phyloP scores from a whole-genome alignment of 2,329 filamentous ascomycete genomes.

The Xylaria digitata region DNA sequence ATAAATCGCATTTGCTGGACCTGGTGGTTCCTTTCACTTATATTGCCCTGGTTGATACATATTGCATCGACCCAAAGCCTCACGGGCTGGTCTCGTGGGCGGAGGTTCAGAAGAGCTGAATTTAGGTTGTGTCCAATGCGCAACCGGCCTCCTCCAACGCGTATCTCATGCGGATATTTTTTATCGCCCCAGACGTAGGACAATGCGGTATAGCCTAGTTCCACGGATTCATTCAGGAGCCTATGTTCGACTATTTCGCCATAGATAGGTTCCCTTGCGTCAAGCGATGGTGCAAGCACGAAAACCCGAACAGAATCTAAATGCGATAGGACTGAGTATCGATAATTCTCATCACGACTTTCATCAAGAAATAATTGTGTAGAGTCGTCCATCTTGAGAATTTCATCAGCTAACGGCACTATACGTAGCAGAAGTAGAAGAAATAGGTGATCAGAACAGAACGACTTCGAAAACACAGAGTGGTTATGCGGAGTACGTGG shows the following conservation, averaged over 20 bases:
- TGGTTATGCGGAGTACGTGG: too few species aligned
- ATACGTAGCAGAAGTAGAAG: too few species aligned
- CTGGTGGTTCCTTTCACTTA: constrained; percentile 19
- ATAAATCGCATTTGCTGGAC: constrained; percentile 15
- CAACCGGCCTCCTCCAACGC: background rate
- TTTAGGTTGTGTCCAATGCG: background rate
- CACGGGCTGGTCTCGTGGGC: background rate
- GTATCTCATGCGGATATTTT: background rate
- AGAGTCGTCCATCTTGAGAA: too few species aligned
- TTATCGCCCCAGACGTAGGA: background rate
- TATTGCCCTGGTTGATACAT: constrained; percentile 9
- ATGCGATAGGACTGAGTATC: background rate
- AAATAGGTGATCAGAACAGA: too few species aligned
- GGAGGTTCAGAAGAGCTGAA: constrained; percentile 9
- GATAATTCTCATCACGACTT: too few species aligned
- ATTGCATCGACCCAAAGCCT: constrained; percentile 14
- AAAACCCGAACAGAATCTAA: constrained; percentile 10
- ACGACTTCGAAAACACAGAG: too few species aligned
- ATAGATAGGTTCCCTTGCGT: background rate
- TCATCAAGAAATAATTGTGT: too few species aligned
- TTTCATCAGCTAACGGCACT: too few species aligned
- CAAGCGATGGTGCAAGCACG: background rate
- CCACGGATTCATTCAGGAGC: background rate
- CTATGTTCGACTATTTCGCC: constrained; percentile 12
- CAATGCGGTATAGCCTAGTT: constrained; percentile 8